A percentile compares a stretch with the other conserved stretches of the same genome.
Conservation (phyloP, 2,329 filamentous ascomycete genomes). For the Ceratocystis ficicola region DNA sequence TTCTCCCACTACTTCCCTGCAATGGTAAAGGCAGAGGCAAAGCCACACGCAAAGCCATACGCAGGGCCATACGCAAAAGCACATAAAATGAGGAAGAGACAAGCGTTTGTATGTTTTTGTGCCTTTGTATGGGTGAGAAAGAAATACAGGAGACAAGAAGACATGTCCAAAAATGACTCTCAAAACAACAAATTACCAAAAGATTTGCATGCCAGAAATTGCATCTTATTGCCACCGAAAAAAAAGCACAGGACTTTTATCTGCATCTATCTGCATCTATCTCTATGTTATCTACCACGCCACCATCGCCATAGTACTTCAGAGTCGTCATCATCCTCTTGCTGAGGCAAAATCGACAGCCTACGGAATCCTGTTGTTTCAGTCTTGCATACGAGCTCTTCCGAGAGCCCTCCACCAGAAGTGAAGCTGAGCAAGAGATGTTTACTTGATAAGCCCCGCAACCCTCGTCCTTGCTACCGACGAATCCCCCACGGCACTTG, state of each 20-base stretch:
- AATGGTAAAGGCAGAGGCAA: no score
- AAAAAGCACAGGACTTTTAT: neutral
- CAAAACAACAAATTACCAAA: neutral
- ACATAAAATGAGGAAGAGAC: no score
- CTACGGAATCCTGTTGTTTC: neutral
- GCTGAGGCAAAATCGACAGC: neutral
- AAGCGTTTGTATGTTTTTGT: neutral
- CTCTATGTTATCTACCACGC: neutral
- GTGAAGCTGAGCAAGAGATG: neutral
- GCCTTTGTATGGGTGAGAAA: neutral
- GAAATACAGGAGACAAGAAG: neutral
- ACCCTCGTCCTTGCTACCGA: constrained; percentile 6
- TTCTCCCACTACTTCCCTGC: no score
- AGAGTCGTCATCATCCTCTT: neutral
- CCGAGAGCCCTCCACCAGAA: neutral
- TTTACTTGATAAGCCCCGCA: neutral
- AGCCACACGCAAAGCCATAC: no score
- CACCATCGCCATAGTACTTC: neutral
- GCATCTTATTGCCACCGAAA: neutral
- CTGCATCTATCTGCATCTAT: neutral
- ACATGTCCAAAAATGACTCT: neutral
- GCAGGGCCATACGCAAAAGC: no score
- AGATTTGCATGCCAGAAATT: neutral
- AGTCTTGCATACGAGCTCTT: neutral
- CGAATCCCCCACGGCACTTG: constrained; percentile 7